Percentiles rank a stretch among this genome's conserved stretches.
Conservation (phyloP, 192 early-diverging fungal genomes). For the Obelidium mucronatum region DNA sequence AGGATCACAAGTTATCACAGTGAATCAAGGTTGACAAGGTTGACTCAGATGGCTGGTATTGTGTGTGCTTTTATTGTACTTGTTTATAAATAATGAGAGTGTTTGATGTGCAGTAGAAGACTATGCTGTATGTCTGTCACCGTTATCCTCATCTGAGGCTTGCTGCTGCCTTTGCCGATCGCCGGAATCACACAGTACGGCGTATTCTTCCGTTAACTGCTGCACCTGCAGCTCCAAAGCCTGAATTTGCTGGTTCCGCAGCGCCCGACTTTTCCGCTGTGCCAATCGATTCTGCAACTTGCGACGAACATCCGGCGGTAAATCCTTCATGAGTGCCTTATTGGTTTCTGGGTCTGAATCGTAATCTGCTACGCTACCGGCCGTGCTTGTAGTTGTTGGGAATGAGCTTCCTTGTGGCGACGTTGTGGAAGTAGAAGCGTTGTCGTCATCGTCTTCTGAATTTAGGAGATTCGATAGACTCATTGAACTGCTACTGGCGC, state of each 20-base stretch:
- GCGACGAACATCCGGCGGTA: not conserved
- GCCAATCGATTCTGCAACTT: not conserved
- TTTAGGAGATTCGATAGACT: not conserved
- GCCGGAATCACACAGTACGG: not conserved
- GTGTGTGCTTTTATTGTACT: no score
- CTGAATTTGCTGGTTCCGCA: not conserved
- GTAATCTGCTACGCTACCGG: not conserved
- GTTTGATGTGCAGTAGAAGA: no score
- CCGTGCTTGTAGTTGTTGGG: not conserved
- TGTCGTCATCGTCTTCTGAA: not conserved
- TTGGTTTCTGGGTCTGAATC: not conserved
- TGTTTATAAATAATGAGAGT: no score
- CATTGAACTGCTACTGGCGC: not conserved
- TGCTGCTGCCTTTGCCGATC: no score
- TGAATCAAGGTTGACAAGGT: no score
- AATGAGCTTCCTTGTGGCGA: not conserved
- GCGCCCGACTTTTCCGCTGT: not conserved
- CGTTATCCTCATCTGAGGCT: no score
- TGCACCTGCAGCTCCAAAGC: not conserved
- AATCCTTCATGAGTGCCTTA: not conserved
- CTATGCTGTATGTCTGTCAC: no score
- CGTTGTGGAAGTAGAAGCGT: not conserved
- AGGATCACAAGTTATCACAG: no score
- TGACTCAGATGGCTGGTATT: no score
- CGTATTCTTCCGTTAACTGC: not conserved